These are phyloP conservation scores for Metarhizium brunneum DNA, from an alignment of 2,329 filamentous ascomycete species.

Conservation along the genomic window DNA sequence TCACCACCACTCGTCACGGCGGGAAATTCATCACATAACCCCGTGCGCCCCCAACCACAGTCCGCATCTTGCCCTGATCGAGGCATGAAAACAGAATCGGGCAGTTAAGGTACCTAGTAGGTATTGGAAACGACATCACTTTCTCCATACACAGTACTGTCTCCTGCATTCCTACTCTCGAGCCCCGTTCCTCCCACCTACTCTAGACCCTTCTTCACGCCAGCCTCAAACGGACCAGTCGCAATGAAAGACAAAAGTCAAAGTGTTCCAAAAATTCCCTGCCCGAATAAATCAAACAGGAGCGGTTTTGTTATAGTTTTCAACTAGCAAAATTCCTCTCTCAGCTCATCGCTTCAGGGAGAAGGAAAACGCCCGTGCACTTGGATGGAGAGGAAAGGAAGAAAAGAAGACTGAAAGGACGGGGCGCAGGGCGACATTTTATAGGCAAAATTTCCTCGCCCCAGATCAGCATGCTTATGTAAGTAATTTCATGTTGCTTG, in stretches of 20 bases:
- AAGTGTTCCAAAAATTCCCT: conserved; percentile 62
- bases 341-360: conserved; percentile 56
- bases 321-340: conserved; percentile 85
- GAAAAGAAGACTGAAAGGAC: conserved; percentile 23
- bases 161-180: too few species aligned
- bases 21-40: too few species aligned
- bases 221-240: conserved; percentile 20
- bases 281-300: conserved; percentile 55
- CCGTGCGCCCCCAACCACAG: too few species aligned
- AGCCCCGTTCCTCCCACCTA: background rate
- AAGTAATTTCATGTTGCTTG: background rate
- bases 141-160: too few species aligned
- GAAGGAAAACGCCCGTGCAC: conserved; percentile 60
- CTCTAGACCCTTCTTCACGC: conserved; percentile 28
- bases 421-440: conserved; percentile 19
- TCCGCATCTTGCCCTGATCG: too few species aligned
- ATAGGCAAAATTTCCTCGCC: conserved; percentile 14
- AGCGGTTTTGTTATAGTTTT: conserved; percentile 73
- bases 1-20: too few species aligned
- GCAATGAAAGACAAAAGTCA: conserved; percentile 31
- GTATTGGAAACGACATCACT: too few species aligned
- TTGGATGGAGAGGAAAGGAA: conserved; percentile 42
- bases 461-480: conserved; percentile 4
- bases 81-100: too few species aligned
- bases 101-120: too few species aligned